These are phyloP conservation scores for Fusarium udum DNA, from an alignment of 2,329 filamentous ascomycete genomes.

Conservation along the genomic window DNA sequence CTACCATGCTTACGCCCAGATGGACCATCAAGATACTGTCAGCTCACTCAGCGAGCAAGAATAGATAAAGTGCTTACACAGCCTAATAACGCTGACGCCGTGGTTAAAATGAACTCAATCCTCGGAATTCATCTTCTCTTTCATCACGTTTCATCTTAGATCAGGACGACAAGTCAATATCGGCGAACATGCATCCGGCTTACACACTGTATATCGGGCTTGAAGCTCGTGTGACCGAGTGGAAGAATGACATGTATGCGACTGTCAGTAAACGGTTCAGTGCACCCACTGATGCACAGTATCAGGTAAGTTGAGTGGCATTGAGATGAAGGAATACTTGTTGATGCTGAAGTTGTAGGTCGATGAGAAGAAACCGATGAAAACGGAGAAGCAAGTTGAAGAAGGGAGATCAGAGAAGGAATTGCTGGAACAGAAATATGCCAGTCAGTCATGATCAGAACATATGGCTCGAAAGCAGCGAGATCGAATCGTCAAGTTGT, in stretches of 20 bases:
- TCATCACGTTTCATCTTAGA: background rate
- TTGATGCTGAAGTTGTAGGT: background rate
- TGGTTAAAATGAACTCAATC: background rate
- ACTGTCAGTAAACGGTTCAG: background rate
- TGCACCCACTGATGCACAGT: background rate
- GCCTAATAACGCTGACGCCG: background rate
- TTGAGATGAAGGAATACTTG: fast-evolving
- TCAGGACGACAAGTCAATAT: background rate
- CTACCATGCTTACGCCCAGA: background rate
- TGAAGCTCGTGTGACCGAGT: background rate
- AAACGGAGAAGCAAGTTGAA: constrained; percentile 3
- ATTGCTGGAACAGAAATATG: background rate
- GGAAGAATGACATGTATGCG: background rate
- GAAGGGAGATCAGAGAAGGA: constrained; percentile 1
- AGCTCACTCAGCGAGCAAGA: constrained; percentile 9
- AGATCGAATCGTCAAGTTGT: background rate
- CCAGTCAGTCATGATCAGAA: background rate
- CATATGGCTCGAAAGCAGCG: fast-evolving
- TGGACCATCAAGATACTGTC: background rate
- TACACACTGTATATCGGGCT: constrained; percentile 26
- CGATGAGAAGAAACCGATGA: constrained; percentile 8
- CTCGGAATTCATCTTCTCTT: background rate
- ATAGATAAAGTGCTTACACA: constrained; percentile 12
- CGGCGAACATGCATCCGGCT: constrained; percentile 18
- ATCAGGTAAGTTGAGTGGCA: background rate